Evolutionary conservation across 805 yeast genomes (phyloP), one percentile per base, ranked within the genome.

Genomic region (Candida suzukii): DNA sequence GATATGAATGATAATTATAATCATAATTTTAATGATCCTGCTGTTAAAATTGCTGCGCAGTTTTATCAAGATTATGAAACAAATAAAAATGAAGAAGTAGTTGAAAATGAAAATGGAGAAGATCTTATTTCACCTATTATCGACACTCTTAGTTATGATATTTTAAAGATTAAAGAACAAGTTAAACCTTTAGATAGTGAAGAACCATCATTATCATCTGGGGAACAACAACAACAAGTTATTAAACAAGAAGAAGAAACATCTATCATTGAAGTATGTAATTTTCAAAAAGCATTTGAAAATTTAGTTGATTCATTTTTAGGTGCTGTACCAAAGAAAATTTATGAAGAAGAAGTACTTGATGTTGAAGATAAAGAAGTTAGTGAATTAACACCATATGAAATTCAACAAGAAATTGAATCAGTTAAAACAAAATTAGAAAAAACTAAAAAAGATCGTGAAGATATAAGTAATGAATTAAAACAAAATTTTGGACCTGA

Each of bases 21-120:
- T 51, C 86, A 84, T 37, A 83, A 88, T 52, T 77, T 88, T 63
- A 88, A 90, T 56, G 96, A 90, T 61, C 76, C 78, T 8, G 95
- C 90, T 0, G 96, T 90, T 17, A 87, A 87, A 57, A 73, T 68
- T 18, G 80, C 90, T 1, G 80, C 88, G 16, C 65, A 73, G 17
- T 64, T 66, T 0, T 82, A 60, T 54, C 75, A 73, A 35, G 71
- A 75, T 46, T 69, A 73, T 48, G 49, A 60, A 9, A 70, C 74
- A 11, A 71, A 71, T 46, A 60, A 64, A 32, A 60, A n/a, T 6
- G 41, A 29, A n/a, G 41, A 45, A 14, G 12, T 18, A 14, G n/a
- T 25, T 14, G 21, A 16, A 16, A n/a, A 22, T 17, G 30, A 35
- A 10, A 13, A 25, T 7, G 18, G 9, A n/a, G 32, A 29, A 19